Percentiles rank a stretch among this genome's conserved stretches.
phyloP scores from a whole-genome alignment of 768 basidiomycete genomes.

The Lactifluus pinguis region DNA sequence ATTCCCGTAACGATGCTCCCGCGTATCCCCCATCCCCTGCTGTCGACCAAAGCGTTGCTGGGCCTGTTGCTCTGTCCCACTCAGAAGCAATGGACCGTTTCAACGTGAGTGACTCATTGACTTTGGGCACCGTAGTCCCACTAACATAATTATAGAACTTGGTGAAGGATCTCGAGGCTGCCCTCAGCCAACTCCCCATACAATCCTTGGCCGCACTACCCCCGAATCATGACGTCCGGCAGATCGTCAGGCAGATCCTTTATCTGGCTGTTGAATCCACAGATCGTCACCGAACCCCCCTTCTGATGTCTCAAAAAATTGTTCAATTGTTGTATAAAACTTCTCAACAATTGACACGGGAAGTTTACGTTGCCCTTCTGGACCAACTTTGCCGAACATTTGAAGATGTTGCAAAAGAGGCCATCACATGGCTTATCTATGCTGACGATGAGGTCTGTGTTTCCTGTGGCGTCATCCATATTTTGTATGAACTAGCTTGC shows the following conservation, averaged over 20 bases:
- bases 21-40: slow-evolving; percentile 55
- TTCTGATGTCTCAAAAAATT: slow-evolving; percentile 93
- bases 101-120: slow-evolving; percentile 36
- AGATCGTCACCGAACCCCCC: slow-evolving; percentile 77
- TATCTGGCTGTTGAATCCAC: slow-evolving; percentile 69
- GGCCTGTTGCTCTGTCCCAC: slow-evolving; percentile 45
- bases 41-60: slow-evolving; percentile 41
- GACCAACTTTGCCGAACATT: slow-evolving; percentile 84
- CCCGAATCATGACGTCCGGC: slow-evolving; percentile 78
- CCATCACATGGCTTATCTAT: slow-evolving; percentile 91
- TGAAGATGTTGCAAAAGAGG: slow-evolving; percentile 92
- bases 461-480: background rate
- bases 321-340: slow-evolving; percentile 94
- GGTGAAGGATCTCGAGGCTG: slow-evolving; percentile 66
- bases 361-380: slow-evolving; percentile 85
- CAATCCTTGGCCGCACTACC: slow-evolving; percentile 64
- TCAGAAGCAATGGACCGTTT: slow-evolving; percentile 89
- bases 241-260: slow-evolving; percentile 75
- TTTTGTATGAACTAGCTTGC: slow-evolving; percentile 10
- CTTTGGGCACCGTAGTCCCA: background rate
- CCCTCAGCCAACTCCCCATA: slow-evolving; percentile 65
- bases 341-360: slow-evolving; percentile 72
- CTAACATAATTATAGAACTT: slow-evolving; percentile 28
- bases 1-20: slow-evolving; percentile 39
- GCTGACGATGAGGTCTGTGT: slow-evolving; percentile 85